Percentiles rank a stretch among this genome's conserved stretches.
These are phyloP conservation scores for Lasiosphaeris hirsuta DNA, from an alignment of 495 filamentous ascomycete species.

Conservation along the genomic window DNA sequence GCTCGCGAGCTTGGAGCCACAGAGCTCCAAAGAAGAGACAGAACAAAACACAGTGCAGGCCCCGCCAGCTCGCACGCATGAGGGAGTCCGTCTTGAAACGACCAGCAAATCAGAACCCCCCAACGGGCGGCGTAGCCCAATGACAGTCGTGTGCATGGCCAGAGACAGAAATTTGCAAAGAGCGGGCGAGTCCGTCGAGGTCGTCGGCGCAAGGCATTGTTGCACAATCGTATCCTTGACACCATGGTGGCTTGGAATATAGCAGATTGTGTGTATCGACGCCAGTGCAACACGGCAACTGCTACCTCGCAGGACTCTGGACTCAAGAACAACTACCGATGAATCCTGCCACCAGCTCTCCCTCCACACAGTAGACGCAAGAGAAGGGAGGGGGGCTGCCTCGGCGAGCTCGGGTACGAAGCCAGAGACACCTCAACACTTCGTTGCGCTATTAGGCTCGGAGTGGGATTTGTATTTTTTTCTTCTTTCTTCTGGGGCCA, in stretches of 20 bases:
- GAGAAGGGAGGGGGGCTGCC: background rate
- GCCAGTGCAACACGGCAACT: constrained; percentile 4
- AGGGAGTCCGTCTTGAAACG: background rate
- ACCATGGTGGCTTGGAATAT: constrained; percentile 4
- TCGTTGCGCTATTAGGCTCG: constrained; percentile 5
- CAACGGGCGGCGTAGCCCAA: constrained; percentile 8
- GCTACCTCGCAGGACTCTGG: background rate
- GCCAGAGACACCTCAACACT: constrained; percentile 1
- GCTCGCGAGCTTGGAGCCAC: too few relatives aligned
- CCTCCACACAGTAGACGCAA: background rate
- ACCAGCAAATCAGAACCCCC: background rate
- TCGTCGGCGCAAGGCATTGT: constrained; percentile 7
- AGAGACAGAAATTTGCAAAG: constrained; percentile 8
- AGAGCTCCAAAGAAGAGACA: too few relatives aligned
- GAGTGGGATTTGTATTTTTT: background rate
- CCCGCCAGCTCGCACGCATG: background rate
- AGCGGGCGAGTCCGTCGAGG: constrained; percentile 4
- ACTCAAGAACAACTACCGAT: constrained; percentile 11
- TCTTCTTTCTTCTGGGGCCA: background rate
- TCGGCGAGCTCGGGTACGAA: constrained; percentile 9
- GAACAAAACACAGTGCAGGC: background rate
- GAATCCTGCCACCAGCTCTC: background rate
- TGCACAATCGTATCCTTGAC: constrained; percentile 12
- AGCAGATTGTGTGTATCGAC: background rate
- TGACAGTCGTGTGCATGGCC: background rate